Base-by-base conservation (phyloP, 2,329 filamentous ascomycete genomes). In the Penicillium fuscoglaucum region DNA sequence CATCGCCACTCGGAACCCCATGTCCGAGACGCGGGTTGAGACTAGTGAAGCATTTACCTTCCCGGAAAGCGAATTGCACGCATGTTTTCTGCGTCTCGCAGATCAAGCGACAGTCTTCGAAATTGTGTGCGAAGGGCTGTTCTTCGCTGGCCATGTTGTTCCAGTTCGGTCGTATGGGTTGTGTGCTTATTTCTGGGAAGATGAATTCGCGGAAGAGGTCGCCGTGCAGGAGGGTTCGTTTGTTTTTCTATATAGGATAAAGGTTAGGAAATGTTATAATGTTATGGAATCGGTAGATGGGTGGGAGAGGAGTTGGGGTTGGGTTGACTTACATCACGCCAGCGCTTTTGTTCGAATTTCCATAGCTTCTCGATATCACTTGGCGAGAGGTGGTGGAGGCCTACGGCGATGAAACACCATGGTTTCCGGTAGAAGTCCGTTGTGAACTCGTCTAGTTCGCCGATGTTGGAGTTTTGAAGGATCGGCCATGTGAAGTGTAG, bases 291-390 rank as follows among this genome's bases (percentile, higher is more conserved):
- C 4, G 13, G 37, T 7, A 4, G n/a, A 35, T 31, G 21, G 5
- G 2, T 39, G n/a, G 17, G 15, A 9, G 10, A 35, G 46, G 9
- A 8, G 13, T 35, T 33, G 6, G 33, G 33, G 49, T 47, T 21
- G 4, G 21, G 0, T 21, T 12, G 21, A 74, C 81, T 71, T 80
- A 89, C 87, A 71, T 86, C 84, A 72, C 83, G 82, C 75, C 87
- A 87, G 67, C 85, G 77, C 49, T 70, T 71, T 50, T 75, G 74
- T 62, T 83, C 79, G 33, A 82, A 80, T 8, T 74, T 72, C 69
- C 75, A 79, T 40, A 83, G 72, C 4, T 72, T 68, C 45, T 75
- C 69, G 15, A 79, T 76, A 8, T 82, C 77, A 1, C 67, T 62
- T 0, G 78, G 67, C 0, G 74, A 70, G 6, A 84, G 70, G 62